Evolutionary conservation across 2,329 filamentous ascomycete species (phyloP), one percentile per base, ranked within the genome.

Genomic region (Periconia sp.): DNA sequence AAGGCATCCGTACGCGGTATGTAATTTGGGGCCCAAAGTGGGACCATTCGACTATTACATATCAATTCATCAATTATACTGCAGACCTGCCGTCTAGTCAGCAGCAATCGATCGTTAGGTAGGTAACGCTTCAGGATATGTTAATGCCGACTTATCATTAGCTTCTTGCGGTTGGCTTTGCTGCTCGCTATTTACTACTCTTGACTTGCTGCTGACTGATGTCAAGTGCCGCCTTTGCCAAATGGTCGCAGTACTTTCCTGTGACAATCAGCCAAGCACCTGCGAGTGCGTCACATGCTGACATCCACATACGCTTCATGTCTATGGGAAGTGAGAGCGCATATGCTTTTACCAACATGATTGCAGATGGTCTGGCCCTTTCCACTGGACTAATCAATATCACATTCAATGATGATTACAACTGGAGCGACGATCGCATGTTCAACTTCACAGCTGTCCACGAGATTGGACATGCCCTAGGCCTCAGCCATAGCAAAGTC

Each of bases 11-110:
- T 9, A 58, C 48, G 34, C 48, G 61, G 47, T 65, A 54, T 40
- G 57, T 62, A 15, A 38, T 64, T 3, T 64, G 59, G 59, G 62
- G 59, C 10, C 48, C 59, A 5, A 63, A 59, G 24, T 63, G 62
- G 62, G 46, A 58, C 21, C 55, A 59, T 30, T 50, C 54, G 8
- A 39, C 53, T 2, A 32, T 65, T 22, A 64, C 60, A 0, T 65
- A 63, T 47, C 54, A 52, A 10, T 59, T 64, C 31, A 30, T 56
- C 17, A 64, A 54, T 37, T 64, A 56, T 21, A 57, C 62, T 4
- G 36, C 33, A 16, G 61, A 64, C 29, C 16, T 62, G n/a, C 28
- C 56, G 23, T 23, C 32, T 15, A 46, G 43, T 13, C 45, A 39
- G 19, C 61, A 63, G 36, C 48, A 50, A 33, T 40, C 46, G 9